Conservation (phyloP, 495 filamentous ascomycete species). For the Penicillium steckii region DNA sequence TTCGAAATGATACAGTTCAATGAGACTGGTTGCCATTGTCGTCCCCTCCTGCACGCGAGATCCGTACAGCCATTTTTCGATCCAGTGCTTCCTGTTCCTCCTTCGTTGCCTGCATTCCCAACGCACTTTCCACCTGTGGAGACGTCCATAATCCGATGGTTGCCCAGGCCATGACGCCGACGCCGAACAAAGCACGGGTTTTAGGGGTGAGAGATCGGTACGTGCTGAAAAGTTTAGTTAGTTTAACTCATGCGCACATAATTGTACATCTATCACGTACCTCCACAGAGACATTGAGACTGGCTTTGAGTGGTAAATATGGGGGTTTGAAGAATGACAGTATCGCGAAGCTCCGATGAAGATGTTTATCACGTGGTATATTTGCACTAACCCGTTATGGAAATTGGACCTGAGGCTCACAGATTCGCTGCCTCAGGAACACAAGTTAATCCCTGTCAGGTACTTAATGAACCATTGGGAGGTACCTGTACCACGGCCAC, state of each 20-base stretch:
- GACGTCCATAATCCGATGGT: slow-evolving; percentile 55
- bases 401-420: slow-evolving; percentile 6
- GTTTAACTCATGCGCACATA: slow-evolving; percentile 9
- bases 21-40: slow-evolving; percentile 10
- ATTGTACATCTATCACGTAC: slow-evolving; percentile 26
- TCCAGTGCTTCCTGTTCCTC: slow-evolving; percentile 58
- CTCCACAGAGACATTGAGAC: slow-evolving; percentile 40
- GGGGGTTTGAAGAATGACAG: neutral
- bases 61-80: slow-evolving; percentile 46
- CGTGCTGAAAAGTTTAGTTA: slow-evolving; percentile 36
- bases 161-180: slow-evolving; percentile 65
- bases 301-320: neutral
- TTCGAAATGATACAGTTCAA: slow-evolving; percentile 2
- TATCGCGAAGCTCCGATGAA: neutral
- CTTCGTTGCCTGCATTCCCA: slow-evolving; percentile 61
- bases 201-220: slow-evolving; percentile 60
- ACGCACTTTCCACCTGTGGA: slow-evolving; percentile 59
- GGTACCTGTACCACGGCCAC: slow-evolving; percentile 8
- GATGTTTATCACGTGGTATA: slow-evolving; percentile 18
- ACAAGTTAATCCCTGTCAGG: slow-evolving; percentile 6
- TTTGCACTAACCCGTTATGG: slow-evolving; percentile 11
- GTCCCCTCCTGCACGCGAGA: slow-evolving; percentile 35
- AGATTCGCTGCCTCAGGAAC: slow-evolving; percentile 1
- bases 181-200: slow-evolving; percentile 62
- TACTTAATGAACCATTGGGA: neutral